phyloP scores from a whole-genome alignment of 1,284 basidiomycete genomes.

The Waitea zeae region DNA sequence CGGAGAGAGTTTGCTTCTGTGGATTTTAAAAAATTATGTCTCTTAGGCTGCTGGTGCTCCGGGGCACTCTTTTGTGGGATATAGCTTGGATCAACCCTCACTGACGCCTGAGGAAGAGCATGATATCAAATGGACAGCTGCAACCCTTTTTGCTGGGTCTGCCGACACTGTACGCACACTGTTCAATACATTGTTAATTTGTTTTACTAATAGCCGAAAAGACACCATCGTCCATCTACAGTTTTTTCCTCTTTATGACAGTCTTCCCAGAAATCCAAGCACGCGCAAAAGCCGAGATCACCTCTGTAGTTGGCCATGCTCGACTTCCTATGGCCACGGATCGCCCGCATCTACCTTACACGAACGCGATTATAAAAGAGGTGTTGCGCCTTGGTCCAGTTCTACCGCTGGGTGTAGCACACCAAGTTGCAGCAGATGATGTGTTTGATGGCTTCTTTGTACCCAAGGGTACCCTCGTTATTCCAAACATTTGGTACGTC shows the following conservation, averaged over 20 bases:
- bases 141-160: constrained; percentile 8
- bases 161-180: constrained; percentile 5
- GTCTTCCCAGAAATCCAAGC: constrained; percentile 8
- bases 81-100: constrained; percentile 4
- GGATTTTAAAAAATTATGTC: not conserved
- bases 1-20: not conserved
- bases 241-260: constrained; percentile 12
- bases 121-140: constrained; percentile 8
- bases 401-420: constrained; percentile 6
- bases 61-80: constrained; percentile 7
- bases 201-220: not conserved
- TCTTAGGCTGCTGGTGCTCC: constrained; percentile 9
- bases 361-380: constrained; percentile 10
- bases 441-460: constrained; percentile 9
- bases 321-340: constrained; percentile 9
- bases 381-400: constrained; percentile 8
- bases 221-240: not conserved
- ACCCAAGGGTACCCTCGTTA: constrained; percentile 8
- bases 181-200: not conserved
- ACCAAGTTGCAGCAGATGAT: constrained; percentile 6
- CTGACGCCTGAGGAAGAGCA: constrained; percentile 6
- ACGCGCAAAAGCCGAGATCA: constrained; percentile 10
- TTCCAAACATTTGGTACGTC: constrained; percentile 4
- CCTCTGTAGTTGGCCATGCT: constrained; percentile 8
- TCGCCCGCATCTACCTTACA: constrained; percentile 5